Evolutionary conservation across 202 grass and related monocot species (phyloP).

Genomic region (Digitaria exilis): DNA sequence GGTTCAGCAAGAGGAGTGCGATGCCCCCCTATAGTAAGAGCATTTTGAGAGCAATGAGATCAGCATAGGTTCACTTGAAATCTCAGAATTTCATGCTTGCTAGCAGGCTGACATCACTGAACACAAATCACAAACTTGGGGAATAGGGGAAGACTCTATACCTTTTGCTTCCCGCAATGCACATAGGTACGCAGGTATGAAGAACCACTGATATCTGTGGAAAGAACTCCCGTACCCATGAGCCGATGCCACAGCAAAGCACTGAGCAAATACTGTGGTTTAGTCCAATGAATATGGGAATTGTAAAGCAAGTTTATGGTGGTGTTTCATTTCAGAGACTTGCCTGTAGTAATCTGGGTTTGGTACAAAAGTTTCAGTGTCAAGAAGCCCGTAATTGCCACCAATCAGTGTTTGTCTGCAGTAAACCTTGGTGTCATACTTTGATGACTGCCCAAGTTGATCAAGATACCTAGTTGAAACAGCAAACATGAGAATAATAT

Average conservation of each 20-base stretch:
- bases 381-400: slow-evolving; percentile 94
- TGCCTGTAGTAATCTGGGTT: slow-evolving; percentile 99
- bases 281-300: slow-evolving; percentile 22
- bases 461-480: slow-evolving; percentile 83
- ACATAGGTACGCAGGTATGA: slow-evolving; percentile 80
- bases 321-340: slow-evolving; percentile 30
- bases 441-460: slow-evolving; percentile 89
- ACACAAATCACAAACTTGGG: not conserved
- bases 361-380: slow-evolving; percentile 75
- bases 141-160: slow-evolving; percentile 2
- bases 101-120: not conserved
- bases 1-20: slow-evolving; percentile 85
- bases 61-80: slow-evolving; percentile 10
- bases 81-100: not conserved
- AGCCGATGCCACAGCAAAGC: slow-evolving; percentile 93
- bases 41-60: not conserved
- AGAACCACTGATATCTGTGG: slow-evolving; percentile 70
- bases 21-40: slow-evolving; percentile 58
- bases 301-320: not conserved
- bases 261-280: slow-evolving; percentile 45
- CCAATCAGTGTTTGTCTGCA: slow-evolving; percentile 93
- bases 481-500: slow-evolving; percentile 25
- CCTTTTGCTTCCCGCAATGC: slow-evolving; percentile 86
- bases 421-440: slow-evolving; percentile 93
- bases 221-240: slow-evolving; percentile 88